These are phyloP conservation scores for Candida ipomoeae DNA, from an alignment of 805 yeast species.

Conservation along the genomic window DNA sequence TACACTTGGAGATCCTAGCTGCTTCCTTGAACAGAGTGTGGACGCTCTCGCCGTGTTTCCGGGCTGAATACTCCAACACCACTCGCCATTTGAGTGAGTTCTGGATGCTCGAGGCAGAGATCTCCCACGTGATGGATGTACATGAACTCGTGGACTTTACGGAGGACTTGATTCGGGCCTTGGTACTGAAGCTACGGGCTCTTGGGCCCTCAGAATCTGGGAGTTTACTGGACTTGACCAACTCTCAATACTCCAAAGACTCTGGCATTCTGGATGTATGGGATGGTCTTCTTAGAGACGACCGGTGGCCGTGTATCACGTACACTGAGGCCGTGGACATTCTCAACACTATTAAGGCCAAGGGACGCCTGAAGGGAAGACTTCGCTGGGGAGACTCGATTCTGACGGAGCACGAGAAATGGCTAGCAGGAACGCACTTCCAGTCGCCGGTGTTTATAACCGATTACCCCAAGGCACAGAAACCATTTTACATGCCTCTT, in stretches of 20 bases:
- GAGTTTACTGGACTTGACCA: constrained; percentile 26
- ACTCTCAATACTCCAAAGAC: constrained; percentile 36
- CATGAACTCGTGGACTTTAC: constrained; percentile 59
- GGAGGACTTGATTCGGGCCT: constrained; percentile 60
- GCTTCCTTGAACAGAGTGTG: constrained; percentile 76
- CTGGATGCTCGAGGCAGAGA: constrained; percentile 96
- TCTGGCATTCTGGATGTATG: constrained; percentile 51
- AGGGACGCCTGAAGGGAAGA: constrained; percentile 33
- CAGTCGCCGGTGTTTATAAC: constrained; percentile 81
- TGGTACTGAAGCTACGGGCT: constrained; percentile 10
- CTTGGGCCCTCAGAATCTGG: constrained; percentile 1
- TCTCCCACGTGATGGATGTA: constrained; percentile 60
- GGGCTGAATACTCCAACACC: constrained; percentile 89
- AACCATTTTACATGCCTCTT: constrained; percentile 89
- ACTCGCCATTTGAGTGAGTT: constrained; percentile 89
- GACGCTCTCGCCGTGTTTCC: constrained; percentile 85
- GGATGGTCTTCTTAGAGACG: constrained; percentile 43
- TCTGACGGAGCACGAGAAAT: constrained; percentile 85
- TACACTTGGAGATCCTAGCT: constrained; percentile 80
- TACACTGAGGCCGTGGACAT: constrained; percentile 72
- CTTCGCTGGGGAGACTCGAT: constrained; percentile 67
- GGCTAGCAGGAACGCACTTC: constrained; percentile 70
- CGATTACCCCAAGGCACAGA: constrained; percentile 72
- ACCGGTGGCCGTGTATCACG: constrained; percentile 65
- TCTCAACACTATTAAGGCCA: constrained; percentile 34